phyloP scores from a whole-genome alignment of 805 yeast species.

The Yarrowia phangngaensis region DNA sequence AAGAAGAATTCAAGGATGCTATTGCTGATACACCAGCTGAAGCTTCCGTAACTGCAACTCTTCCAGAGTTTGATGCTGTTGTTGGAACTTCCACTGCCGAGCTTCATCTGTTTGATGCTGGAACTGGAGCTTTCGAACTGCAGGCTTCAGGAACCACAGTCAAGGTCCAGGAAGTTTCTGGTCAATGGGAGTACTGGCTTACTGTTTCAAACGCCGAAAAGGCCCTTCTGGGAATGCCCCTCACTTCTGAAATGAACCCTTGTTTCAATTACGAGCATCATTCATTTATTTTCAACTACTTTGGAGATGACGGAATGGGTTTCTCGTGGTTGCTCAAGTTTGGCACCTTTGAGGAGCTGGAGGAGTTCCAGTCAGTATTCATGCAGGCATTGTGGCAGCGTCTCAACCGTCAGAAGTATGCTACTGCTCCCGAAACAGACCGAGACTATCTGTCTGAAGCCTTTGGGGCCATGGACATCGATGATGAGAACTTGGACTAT shows the following conservation, averaged over 20 bases:
- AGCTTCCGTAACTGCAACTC: not conserved
- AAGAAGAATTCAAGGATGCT: not conserved
- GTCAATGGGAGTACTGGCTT: conserved; percentile 53
- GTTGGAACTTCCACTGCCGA: not conserved
- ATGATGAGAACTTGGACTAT: conserved; percentile 37
- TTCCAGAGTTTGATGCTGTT: conserved; percentile 8
- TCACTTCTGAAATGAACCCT: conserved; percentile 57
- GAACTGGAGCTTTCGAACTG: conserved; percentile 46
- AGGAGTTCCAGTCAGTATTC: conserved; percentile 51
- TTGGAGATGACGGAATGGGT: conserved; percentile 41
- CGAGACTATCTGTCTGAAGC: conserved; percentile 57
- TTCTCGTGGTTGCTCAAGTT: conserved; percentile 66
- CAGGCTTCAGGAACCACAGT: conserved; percentile 42
- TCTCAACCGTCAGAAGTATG: conserved; percentile 44
- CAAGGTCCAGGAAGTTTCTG: conserved; percentile 44
- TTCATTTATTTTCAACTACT: conserved; percentile 65
- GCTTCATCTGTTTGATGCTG: conserved; percentile 57
- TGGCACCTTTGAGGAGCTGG: conserved; percentile 41
- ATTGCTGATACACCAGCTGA: not conserved
- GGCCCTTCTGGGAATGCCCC: conserved; percentile 42
- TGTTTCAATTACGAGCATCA: conserved; percentile 55
- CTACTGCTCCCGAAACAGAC: conserved; percentile 44
- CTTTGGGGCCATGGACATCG: conserved; percentile 44
- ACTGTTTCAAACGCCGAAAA: conserved; percentile 41
- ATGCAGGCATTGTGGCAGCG: conserved; percentile 60